These are phyloP conservation scores for Eucalyptus urophylla DNA, from an alignment of 345 rosid species.

Conservation along the genomic window DNA sequence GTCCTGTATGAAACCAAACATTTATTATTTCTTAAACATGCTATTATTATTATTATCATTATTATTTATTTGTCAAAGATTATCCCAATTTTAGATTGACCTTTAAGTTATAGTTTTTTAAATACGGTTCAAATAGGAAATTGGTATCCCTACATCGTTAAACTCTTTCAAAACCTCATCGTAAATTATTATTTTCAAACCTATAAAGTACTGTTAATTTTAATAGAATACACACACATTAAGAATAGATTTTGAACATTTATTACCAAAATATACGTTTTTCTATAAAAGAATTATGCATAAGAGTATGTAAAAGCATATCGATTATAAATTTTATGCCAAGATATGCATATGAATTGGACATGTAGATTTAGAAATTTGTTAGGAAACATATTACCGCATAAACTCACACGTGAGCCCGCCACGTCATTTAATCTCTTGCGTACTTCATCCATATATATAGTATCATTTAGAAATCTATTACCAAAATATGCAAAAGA, in stretches of 20 bases:
- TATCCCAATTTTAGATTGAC: neutral
- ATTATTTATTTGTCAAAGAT: neutral
- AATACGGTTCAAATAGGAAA: neutral
- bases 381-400: neutral
- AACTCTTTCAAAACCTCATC: neutral
- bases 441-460: neutral
- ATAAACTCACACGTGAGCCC: neutral
- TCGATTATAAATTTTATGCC: neutral
- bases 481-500: neutral
- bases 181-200: neutral
- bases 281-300: neutral
- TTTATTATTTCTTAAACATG: neutral
- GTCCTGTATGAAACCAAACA: neutral
- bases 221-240: neutral
- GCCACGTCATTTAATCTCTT: neutral
- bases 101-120: neutral
- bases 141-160: neutral
- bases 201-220: neutral
- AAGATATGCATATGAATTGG: neutral
- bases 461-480: neutral
- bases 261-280: neutral
- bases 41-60: neutral
- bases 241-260: neutral
- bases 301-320: neutral
- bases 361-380: neutral